A percentile compares a stretch with the other conserved stretches of the same genome.
Evolutionary conservation across 78 protist species (phyloP).

Genomic region (Neovahlkampfia damariscottae): DNA sequence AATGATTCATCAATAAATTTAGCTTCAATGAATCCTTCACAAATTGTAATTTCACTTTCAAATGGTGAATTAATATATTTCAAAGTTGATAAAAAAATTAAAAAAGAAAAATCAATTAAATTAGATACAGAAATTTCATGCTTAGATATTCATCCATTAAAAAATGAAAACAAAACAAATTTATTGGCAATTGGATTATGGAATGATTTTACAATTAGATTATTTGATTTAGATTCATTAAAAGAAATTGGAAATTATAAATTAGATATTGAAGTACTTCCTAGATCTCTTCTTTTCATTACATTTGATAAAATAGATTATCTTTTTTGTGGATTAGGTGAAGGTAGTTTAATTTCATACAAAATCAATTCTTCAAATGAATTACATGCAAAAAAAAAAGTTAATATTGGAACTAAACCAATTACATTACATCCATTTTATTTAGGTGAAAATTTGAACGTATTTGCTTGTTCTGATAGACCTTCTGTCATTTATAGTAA

Average conservation of each 20-base stretch:
- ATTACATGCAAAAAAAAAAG: constrained; percentile 45
- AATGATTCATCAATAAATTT: constrained; percentile 22
- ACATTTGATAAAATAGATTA: constrained; percentile 33
- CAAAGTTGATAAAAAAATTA: constrained; percentile 9
- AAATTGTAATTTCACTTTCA: too few species aligned
- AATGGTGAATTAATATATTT: constrained; percentile 20
- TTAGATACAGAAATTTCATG: constrained; percentile 50
- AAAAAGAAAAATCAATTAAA: not conserved
- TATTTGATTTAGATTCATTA: constrained; percentile 52
- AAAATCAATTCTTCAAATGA: constrained; percentile 13
- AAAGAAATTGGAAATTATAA: constrained; percentile 12
- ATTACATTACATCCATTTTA: constrained; percentile 31
- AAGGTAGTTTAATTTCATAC: constrained; percentile 66
- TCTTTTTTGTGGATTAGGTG: constrained; percentile 66
- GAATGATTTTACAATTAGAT: constrained; percentile 45
- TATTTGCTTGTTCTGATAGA: constrained; percentile 74
- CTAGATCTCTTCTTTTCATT: constrained; percentile 56
- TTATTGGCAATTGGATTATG: constrained; percentile 61
- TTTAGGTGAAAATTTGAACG: constrained; percentile 28
- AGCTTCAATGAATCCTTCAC: constrained; percentile 28
- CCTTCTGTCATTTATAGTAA: constrained; percentile 67
- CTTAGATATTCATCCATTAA: constrained; percentile 34
- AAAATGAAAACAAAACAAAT: too few species aligned
- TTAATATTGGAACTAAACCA: constrained; percentile 73
- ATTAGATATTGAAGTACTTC: constrained; percentile 49